Conservation (phyloP, 345 rosid genomes). For the Brassica rapa region DNA sequence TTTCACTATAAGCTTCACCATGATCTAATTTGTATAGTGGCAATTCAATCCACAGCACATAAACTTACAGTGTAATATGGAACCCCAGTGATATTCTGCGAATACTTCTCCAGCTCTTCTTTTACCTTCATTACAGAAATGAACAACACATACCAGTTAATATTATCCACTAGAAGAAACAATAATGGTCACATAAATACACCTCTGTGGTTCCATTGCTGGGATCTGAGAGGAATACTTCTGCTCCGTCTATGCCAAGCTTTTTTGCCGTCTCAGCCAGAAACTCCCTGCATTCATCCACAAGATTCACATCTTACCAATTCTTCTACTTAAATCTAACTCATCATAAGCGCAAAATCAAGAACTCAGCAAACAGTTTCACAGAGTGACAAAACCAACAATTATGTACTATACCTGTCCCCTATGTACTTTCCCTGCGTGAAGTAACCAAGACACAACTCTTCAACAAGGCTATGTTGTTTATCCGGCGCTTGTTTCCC, state of each 20-base stretch:
- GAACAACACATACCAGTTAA: background rate
- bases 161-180: background rate
- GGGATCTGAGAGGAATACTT: conserved; percentile 73
- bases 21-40: background rate
- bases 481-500: conserved; percentile 64
- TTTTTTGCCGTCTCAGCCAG: conserved; percentile 74
- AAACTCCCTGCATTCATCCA: conserved; percentile 57
- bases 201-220: conserved; percentile 64
- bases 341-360: background rate
- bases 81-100: conserved; percentile 61
- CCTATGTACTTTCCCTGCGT: conserved; percentile 82
- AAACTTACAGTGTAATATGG: conserved; percentile 73
- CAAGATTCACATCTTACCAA: background rate
- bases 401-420: conserved; percentile 52
- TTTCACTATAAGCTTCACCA: background rate
- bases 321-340: background rate
- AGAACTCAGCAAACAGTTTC: background rate
- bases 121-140: conserved; percentile 51
- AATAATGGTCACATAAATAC: background rate
- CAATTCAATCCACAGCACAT: background rate
- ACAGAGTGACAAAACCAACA: background rate
- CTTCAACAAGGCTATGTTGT: conserved; percentile 83
- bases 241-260: conserved; percentile 79
- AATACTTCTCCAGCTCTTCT: conserved; percentile 69
- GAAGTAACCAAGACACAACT: conserved; percentile 82